phyloP scores from a whole-genome alignment of 805 yeast genomes.

The Saccharomycopsis fermentans region DNA sequence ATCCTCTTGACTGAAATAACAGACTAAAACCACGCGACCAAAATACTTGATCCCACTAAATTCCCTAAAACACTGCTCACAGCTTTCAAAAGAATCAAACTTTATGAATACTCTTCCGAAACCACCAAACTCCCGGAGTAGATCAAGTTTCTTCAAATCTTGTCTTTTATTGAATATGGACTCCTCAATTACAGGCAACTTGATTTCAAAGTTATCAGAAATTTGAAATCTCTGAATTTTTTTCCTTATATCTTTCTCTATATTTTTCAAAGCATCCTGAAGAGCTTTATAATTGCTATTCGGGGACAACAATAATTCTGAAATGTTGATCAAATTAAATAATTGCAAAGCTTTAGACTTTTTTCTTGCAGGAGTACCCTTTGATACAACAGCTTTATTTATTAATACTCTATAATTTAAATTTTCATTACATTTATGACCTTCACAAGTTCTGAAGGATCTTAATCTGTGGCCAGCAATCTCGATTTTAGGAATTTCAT shows the following conservation, averaged over 20 bases:
- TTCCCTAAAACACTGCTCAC: conserved; percentile 44
- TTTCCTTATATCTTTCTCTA: conserved; percentile 39
- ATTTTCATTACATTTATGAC: conserved; percentile 18
- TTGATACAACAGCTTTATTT: conserved; percentile 18
- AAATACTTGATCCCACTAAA: conserved; percentile 59
- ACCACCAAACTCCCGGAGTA: conserved; percentile 32
- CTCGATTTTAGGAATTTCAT: conserved; percentile 27
- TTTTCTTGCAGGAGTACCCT: conserved; percentile 25
- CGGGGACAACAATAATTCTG: background rate
- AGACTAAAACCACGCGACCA: conserved; percentile 58
- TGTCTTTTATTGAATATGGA: background rate
- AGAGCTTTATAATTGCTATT: conserved; percentile 48
- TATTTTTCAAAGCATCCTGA: conserved; percentile 27
- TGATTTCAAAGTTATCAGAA: conserved; percentile 34
- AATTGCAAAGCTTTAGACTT: conserved; percentile 46
- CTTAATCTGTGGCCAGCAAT: conserved; percentile 29
- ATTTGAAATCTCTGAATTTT: conserved; percentile 36
- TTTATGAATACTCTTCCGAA: conserved; percentile 66
- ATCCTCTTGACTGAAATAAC: conserved; percentile 51
- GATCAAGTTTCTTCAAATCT: conserved; percentile 16
- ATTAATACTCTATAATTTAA: conserved; percentile 19
- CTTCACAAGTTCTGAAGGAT: conserved; percentile 33
- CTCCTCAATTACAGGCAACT: conserved; percentile 36
- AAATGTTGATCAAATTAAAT: conserved; percentile 42
- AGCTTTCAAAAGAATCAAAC: conserved; percentile 41